These are phyloP conservation scores for Excoecaria cochinchinensis DNA, from an alignment of 345 rosid genomes.

Conservation along the genomic window DNA sequence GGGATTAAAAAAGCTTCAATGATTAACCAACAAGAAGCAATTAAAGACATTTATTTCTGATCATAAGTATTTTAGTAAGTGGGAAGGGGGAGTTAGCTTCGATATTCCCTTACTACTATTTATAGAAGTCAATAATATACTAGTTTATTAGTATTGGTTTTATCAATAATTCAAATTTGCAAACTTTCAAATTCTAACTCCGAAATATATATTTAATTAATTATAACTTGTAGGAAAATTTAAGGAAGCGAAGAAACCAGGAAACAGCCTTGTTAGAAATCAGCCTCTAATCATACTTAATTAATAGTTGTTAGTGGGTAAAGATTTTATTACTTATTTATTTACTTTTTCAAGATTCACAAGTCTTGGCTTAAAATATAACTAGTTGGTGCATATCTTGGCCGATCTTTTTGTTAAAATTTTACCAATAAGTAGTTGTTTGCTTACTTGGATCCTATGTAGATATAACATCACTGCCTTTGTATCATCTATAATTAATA, in stretches of 20 bases:
- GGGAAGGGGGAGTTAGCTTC: not conserved
- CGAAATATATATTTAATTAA: not conserved
- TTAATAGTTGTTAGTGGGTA: not conserved
- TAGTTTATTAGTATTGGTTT: not conserved
- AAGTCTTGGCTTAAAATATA: conserved; percentile 15
- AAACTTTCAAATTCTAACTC: not conserved
- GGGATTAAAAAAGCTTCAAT: conserved; percentile 54
- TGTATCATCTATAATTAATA: not conserved
- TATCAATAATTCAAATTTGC: too few relatives aligned
- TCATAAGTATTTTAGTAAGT: not conserved
- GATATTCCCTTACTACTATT: not conserved
- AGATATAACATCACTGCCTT: not conserved
- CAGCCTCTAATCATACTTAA: not conserved
- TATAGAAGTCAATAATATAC: too few relatives aligned
- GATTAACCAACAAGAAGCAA: conserved; percentile 53
- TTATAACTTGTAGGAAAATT: too few relatives aligned
- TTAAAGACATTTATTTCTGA: conserved; percentile 39
- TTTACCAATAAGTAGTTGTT: conserved; percentile 4
- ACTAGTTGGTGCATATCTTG: conserved; percentile 8
- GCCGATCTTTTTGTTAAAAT: conserved; percentile 2
- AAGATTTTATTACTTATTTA: not conserved
- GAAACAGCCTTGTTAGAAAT: conserved; percentile 15
- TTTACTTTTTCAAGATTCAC: not conserved
- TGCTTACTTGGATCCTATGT: conserved; percentile 34
- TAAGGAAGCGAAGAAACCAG: not conserved